phyloP scores from a whole-genome alignment of 192 early-diverging fungal species.

The Mortierella claussenii region DNA sequence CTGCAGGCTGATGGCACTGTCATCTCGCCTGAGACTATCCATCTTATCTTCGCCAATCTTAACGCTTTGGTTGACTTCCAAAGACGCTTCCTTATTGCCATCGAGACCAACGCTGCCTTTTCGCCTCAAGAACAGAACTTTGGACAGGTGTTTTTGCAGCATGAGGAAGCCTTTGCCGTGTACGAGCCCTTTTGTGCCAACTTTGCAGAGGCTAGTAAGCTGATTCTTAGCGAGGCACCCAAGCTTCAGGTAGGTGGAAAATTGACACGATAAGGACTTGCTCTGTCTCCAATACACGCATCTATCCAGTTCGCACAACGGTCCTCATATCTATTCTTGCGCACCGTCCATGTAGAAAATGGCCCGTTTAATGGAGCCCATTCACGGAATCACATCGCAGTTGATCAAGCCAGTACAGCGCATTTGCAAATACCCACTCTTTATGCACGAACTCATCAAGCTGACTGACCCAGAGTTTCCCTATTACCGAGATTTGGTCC shows the following conservation, averaged over 20 bases:
- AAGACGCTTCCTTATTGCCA: slow-evolving; percentile 88
- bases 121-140: slow-evolving; percentile 85
- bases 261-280: no score
- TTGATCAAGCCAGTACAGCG: slow-evolving; percentile 98
- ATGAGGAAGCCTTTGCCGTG: slow-evolving; percentile 80
- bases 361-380: slow-evolving; percentile 81
- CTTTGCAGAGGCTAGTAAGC: slow-evolving; percentile 79
- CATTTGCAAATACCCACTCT: slow-evolving; percentile 97
- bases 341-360: slow-evolving; percentile 58
- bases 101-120: slow-evolving; percentile 84
- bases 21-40: slow-evolving; percentile 76
- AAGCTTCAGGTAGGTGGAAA: slow-evolving; percentile 63
- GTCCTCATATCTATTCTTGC: no score
- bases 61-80: slow-evolving; percentile 96
- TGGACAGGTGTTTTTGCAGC: slow-evolving; percentile 84
- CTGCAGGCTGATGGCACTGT: slow-evolving; percentile 77
- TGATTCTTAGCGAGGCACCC: slow-evolving; percentile 72
- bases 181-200: slow-evolving; percentile 97
- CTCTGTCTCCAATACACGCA: neutral
- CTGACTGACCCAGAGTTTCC: slow-evolving; percentile 63
- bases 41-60: slow-evolving; percentile 92
- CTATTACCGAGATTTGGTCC: slow-evolving; percentile 69
- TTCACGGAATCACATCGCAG: slow-evolving; percentile 87
- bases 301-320: no score
- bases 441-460: slow-evolving; percentile 79